Conservation (phyloP, 192 early-diverging fungal genomes). For the Phlyctochytrium arcticum region DNA sequence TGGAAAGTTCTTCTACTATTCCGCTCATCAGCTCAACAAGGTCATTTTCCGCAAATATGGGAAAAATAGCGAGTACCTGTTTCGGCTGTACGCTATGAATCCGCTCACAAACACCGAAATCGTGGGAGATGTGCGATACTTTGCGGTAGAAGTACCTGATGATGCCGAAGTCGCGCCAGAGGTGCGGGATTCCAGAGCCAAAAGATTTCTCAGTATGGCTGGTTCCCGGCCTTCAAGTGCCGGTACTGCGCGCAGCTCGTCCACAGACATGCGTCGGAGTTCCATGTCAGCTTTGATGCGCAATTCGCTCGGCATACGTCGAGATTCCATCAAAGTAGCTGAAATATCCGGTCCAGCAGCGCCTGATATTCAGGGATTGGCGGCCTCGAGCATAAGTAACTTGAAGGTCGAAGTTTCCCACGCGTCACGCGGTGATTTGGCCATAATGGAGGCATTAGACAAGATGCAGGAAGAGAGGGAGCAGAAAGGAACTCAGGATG, state of each 20-base stretch:
- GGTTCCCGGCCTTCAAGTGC: not conserved
- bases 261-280: not conserved
- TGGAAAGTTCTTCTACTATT: slow-evolving; percentile 35
- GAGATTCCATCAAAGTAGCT: slow-evolving; percentile 6
- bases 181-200: not conserved
- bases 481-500: not conserved
- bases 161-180: not conserved
- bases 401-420: not conserved
- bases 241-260: not conserved
- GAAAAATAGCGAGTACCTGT: slow-evolving; percentile 56
- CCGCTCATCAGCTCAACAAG: slow-evolving; percentile 61
- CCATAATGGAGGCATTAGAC: not conserved
- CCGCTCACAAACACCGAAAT: slow-evolving; percentile 64
- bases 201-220: not conserved
- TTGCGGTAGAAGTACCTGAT: slow-evolving; percentile 35
- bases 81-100: slow-evolving; percentile 58
- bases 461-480: not conserved
- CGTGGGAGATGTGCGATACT: slow-evolving; percentile 63
- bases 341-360: slow-evolving; percentile 6
- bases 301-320: not conserved
- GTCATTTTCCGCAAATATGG: slow-evolving; percentile 60
- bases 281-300: not conserved
- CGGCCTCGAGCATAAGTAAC: not conserved
- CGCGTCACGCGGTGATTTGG: not conserved
- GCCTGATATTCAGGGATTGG: not conserved